Base-by-base conservation (phyloP, 176 grass and related monocot species). In the Leersia perrieri region DNA sequence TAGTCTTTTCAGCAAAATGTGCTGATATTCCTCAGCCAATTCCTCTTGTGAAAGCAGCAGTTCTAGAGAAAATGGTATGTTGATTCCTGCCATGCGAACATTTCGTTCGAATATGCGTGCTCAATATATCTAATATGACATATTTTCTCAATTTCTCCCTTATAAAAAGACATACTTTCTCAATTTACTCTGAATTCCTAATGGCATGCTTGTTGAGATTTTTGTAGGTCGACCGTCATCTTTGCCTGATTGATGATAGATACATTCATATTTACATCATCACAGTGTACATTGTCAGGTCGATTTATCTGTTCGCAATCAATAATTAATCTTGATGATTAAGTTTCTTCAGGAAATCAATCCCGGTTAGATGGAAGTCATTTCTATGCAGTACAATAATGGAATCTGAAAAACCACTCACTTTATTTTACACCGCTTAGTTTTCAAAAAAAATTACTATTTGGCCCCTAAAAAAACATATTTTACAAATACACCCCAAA, bases 221-320 rank as follows among this genome's bases (percentile, higher is more conserved):
- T 72, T 84, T 90, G 53, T 84, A 99, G 96, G 89, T 90, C 71
- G 88, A 95, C 72, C 89, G 84, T 89, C 88, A 99, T 88, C 87
- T 99, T 84, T 83, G 80, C 67, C 36, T 99, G 61, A 84, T 73
- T 47, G 90, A 95, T 74, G 89, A 91, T 66, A 82, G 73, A 38
- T 78, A 35, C 22, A 73, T 88, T 85, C 20, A 75, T 26, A 68
- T 86, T 86, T 63, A 35, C 27, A 22, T 66, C 29, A 58, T 44
- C 60, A 15, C n/a, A n/a, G 6, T n/a, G 64, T 40, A n/a, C n/a
- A n/a, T n/a, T n/a, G 76, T 28, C 22, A 36, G 34, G 66, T 66
- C 68, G 39, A 73, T 85, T 33, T 89, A 30, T 55, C 47, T 73
- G 11, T 82, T 60, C 67, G 60, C 0, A 72, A 82, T 31, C 16